Evolutionary conservation across 73 alveolate genomes (phyloP).

Genomic region (Loxodes magnus): DNA sequence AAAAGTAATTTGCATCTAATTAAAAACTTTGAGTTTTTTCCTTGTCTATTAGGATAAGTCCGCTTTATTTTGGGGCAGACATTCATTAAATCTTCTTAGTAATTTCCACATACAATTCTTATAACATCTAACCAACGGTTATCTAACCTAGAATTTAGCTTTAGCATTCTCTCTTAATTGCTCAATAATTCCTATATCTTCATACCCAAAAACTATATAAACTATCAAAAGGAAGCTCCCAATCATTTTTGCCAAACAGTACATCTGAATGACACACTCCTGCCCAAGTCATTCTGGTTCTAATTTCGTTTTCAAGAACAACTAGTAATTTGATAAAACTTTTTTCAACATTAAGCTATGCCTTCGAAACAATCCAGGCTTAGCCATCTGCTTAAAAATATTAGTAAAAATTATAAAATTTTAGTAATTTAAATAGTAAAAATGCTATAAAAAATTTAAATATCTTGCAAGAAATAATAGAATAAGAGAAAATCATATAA

Average conservation of each 20-base stretch:
- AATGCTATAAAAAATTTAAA: too few relatives aligned
- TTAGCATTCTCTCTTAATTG: constrained; percentile 18
- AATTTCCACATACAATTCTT: constrained; percentile 53
- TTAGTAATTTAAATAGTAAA: too few relatives aligned
- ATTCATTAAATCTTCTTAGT: constrained; percentile 40
- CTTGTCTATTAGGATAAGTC: constrained; percentile 35
- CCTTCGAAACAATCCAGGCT: neutral
- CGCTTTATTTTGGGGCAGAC: constrained; percentile 28
- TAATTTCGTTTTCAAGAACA: constrained; percentile 1
- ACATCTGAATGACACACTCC: constrained; percentile 8
- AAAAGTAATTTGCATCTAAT: constrained; percentile 43
- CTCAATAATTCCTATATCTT: constrained; percentile 19
- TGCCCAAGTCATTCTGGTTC: constrained; percentile 5
- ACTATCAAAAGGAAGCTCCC: neutral
- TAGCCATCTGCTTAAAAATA: constrained; percentile 13
- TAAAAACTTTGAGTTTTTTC: constrained; percentile 69
- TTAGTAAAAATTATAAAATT: too few relatives aligned
- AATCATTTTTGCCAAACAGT: neutral
- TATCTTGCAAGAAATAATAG: too few relatives aligned
- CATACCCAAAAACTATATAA: constrained; percentile 28
- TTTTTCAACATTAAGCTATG: neutral
- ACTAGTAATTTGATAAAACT: neutral
- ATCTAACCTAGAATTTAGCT: constrained; percentile 24
- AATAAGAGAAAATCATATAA: too few relatives aligned
- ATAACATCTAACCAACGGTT: constrained; percentile 35